These are phyloP conservation scores for Magnolia officinalis DNA, from an alignment of 164 flowering plant species.

Conservation along the genomic window DNA sequence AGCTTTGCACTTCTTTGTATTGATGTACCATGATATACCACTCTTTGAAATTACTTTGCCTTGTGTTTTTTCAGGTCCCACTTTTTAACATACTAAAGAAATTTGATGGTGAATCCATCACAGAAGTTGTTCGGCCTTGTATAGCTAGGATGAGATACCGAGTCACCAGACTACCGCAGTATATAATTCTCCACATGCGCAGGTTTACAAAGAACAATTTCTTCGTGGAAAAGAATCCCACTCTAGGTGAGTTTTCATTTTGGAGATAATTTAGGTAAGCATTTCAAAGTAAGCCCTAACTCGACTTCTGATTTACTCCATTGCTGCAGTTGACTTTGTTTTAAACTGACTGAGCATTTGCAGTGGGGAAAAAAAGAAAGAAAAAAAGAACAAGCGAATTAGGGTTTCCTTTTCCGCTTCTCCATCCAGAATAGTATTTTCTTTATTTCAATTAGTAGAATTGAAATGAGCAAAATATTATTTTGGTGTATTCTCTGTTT, in stretches of 20 bases:
- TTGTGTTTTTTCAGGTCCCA: slow-evolving; percentile 54
- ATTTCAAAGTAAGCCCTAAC: background rate
- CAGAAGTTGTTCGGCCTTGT: slow-evolving; percentile 92
- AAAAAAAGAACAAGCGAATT: too few relatives aligned
- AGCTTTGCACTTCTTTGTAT: background rate
- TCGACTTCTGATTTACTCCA: background rate
- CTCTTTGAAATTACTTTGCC: background rate
- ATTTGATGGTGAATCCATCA: slow-evolving; percentile 88
- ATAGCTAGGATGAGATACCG: slow-evolving; percentile 95
- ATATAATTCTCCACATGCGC: slow-evolving; percentile 92
- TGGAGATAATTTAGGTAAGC: background rate
- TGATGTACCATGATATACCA: background rate
- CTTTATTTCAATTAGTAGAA: too few relatives aligned
- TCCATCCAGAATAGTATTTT: too few relatives aligned
- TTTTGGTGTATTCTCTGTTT: too few relatives aligned
- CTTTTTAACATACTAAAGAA: slow-evolving; percentile 91
- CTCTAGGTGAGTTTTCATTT: slow-evolving; percentile 62
- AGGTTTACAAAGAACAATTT: slow-evolving; percentile 95
- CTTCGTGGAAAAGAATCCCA: slow-evolving; percentile 93
- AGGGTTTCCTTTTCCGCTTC: too few relatives aligned
- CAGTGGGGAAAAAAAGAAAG: too few relatives aligned
- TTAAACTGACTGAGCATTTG: background rate
- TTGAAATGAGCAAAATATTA: too few relatives aligned
- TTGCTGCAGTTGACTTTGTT: background rate
- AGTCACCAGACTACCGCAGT: slow-evolving; percentile 78